Percentiles rank a stretch among this genome's conserved stretches.
Conservation (phyloP, 176 grass and related monocot species). For the Oryza glumipatula region DNA sequence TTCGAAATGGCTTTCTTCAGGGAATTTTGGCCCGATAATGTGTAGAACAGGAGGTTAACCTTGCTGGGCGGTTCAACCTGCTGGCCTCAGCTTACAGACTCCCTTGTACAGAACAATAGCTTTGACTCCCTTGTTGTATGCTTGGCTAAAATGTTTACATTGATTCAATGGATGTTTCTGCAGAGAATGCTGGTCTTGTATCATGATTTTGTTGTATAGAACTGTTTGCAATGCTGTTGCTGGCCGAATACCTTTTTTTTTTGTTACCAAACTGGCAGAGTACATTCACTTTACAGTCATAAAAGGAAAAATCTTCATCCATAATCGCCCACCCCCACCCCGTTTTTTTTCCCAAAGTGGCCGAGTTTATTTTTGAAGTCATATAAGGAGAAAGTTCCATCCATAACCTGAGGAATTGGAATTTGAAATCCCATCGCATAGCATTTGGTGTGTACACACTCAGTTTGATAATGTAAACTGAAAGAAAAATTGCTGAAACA, state of each 20-base stretch:
- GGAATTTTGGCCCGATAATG: constrained; percentile 98
- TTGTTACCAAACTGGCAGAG: no score
- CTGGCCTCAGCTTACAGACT: background rate
- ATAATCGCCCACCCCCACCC: no score
- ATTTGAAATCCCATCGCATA: background rate
- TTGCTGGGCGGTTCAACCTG: no score
- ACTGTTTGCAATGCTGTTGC: background rate
- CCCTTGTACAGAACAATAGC: constrained; percentile 27
- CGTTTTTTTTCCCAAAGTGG: no score
- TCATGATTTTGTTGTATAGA: background rate
- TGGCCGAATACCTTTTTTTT: no score
- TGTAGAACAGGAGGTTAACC: constrained; percentile 40
- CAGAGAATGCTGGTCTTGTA: constrained; percentile 7
- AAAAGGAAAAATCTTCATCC: no score
- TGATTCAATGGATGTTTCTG: constrained; percentile 4
- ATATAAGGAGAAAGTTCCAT: no score
- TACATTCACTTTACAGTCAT: no score
- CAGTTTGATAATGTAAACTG: background rate
- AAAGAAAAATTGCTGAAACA: background rate
- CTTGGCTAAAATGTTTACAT: no score
- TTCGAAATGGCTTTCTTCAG: constrained; percentile 87
- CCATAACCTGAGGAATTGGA: background rate
- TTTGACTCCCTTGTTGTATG: no score
- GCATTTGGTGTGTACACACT: background rate
- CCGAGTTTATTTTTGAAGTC: no score